These are phyloP conservation scores for Penicillium sp. DNA, from an alignment of 2,329 filamentous ascomycete species.

Conservation along the genomic window DNA sequence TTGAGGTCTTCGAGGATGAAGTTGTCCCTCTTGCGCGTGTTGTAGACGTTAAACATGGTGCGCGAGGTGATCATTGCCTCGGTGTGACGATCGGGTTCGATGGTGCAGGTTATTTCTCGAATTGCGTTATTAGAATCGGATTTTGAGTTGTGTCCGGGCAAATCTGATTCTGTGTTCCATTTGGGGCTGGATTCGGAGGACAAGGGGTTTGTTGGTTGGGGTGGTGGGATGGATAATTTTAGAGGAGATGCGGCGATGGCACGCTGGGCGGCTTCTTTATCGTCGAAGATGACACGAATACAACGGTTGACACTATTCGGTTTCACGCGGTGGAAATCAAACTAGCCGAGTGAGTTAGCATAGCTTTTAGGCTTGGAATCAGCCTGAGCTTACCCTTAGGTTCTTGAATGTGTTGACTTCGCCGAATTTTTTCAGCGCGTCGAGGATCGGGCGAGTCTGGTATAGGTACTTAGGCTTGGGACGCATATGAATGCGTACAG, in stretches of 20 bases:
- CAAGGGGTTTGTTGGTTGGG: background rate
- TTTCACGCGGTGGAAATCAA: conserved; percentile 22
- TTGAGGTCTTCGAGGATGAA: background rate
- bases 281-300: conserved; percentile 43
- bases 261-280: conserved; percentile 35
- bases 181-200: background rate
- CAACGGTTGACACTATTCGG: conserved; percentile 29
- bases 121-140: background rate
- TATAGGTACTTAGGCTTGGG: conserved; percentile 30
- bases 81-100: background rate
- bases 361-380: background rate
- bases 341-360: conserved; percentile 21
- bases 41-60: background rate
- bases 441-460: conserved; percentile 41
- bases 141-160: background rate
- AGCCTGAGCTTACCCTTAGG: conserved; percentile 34
- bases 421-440: conserved; percentile 46
- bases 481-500: background rate
- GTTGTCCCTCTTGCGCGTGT: background rate
- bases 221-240: conserved; percentile 16
- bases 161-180: background rate
- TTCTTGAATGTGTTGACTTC: conserved; percentile 46
- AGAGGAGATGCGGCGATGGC: conserved; percentile 41
- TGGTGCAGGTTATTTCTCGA: background rate
- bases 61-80: background rate